These are phyloP conservation scores for Phaeomoniella chlamydospora DNA, from an alignment of 2,329 filamentous ascomycete genomes.

Conservation along the genomic window DNA sequence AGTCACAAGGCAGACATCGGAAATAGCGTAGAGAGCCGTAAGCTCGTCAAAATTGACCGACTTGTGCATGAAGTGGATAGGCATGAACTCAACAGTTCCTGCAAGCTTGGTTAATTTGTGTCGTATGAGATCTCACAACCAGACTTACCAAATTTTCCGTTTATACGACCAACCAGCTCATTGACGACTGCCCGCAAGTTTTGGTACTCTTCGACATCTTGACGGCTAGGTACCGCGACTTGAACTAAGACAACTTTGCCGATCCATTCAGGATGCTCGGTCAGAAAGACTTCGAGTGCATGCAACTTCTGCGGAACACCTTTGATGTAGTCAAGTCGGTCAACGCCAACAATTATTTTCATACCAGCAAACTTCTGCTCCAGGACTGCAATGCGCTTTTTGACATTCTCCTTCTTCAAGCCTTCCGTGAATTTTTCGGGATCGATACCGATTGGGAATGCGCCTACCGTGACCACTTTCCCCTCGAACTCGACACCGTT, in stretches of 20 bases:
- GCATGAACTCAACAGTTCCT: slow-evolving; percentile 94
- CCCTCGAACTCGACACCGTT: slow-evolving; percentile 87
- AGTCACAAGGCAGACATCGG: slow-evolving; percentile 81
- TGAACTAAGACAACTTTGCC: slow-evolving; percentile 94
- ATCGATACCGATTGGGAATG: slow-evolving; percentile 95
- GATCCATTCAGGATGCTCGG: slow-evolving; percentile 95
- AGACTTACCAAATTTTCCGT: slow-evolving; percentile 66
- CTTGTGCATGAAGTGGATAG: slow-evolving; percentile 96
- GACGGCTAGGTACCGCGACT: slow-evolving; percentile 83
- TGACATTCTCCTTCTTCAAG: slow-evolving; percentile 69
- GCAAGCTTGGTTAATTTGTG: slow-evolving; percentile 6
- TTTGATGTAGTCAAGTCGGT: slow-evolving; percentile 97
- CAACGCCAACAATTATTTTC: slow-evolving; percentile 92
- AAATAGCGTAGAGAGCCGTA: slow-evolving; percentile 81
- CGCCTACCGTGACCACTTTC: slow-evolving; percentile 78
- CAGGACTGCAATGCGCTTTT: slow-evolving; percentile 72
- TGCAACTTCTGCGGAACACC: slow-evolving; percentile 96
- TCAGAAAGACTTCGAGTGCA: slow-evolving; percentile 89
- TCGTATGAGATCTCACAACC: not conserved
- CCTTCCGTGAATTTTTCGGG: slow-evolving; percentile 92
- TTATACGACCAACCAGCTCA: slow-evolving; percentile 91
- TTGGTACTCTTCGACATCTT: slow-evolving; percentile 96
- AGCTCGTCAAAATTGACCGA: slow-evolving; percentile 91
- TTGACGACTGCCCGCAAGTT: slow-evolving; percentile 92
- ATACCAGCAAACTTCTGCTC: slow-evolving; percentile 88